A percentile compares a stretch with the other conserved stretches of the same genome.
Conservation (phyloP, 345 rosid species). For the Clarkia xantiana region DNA sequence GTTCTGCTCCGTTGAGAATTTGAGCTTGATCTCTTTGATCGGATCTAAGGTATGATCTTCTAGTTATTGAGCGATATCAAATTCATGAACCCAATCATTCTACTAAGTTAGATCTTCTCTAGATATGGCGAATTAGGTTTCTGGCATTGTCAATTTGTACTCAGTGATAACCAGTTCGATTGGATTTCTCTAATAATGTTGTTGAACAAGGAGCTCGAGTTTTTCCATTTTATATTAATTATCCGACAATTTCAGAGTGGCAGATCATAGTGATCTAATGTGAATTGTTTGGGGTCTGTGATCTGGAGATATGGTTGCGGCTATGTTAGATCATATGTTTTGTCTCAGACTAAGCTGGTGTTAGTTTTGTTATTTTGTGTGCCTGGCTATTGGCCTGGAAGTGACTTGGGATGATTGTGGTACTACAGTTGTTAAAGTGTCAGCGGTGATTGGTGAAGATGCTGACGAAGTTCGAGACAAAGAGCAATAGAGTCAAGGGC, state of each 20-base stretch:
- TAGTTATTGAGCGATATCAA: neutral
- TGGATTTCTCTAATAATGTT: too few species aligned
- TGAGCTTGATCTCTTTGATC: conserved; percentile 18
- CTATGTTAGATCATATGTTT: too few species aligned
- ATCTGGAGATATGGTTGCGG: too few species aligned
- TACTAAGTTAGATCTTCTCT: conserved; percentile 6
- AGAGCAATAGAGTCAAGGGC: conserved; percentile 96
- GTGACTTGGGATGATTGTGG: conserved; percentile 1
- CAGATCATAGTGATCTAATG: too few species aligned
- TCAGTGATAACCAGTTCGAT: too few species aligned
- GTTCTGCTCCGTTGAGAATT: neutral
- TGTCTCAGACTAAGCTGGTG: too few species aligned
- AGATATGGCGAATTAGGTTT: neutral
- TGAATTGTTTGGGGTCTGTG: too few species aligned
- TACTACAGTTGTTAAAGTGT: conserved; percentile 11
- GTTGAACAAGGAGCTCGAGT: too few species aligned
- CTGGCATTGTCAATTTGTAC: neutral
- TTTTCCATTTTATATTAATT: too few species aligned
- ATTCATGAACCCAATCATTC: neutral
- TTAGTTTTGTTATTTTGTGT: too few species aligned
- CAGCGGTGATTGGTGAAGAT: conserved; percentile 25
- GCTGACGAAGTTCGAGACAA: conserved; percentile 97
- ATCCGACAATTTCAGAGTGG: too few species aligned
- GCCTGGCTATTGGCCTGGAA: too few species aligned
- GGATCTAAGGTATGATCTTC: conserved; percentile 41